Percentiles rank a stretch among this genome's conserved stretches.
Conservation (phyloP, 805 yeast genomes). For the Pachysolen tannophilus region DNA sequence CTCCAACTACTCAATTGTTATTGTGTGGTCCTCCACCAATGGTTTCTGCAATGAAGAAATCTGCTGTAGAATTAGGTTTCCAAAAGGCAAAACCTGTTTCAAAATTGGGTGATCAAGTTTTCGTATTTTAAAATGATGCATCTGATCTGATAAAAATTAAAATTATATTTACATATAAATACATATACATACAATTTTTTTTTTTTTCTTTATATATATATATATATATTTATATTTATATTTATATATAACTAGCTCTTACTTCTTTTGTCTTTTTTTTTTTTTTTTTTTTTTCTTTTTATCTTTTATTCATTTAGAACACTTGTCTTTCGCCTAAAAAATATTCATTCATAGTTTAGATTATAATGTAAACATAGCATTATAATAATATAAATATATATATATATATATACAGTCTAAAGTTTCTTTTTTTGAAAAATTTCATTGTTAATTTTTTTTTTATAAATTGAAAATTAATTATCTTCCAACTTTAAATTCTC, state of each 20-base stretch:
- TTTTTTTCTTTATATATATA: too few species aligned
- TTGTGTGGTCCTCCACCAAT: constrained; percentile 94
- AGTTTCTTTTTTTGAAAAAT: too few species aligned
- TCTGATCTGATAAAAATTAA: background rate
- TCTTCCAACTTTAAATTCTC: constrained; percentile 33
- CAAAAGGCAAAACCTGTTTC: constrained; percentile 83
- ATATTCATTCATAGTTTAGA: too few species aligned
- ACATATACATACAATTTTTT: background rate
- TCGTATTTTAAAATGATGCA: constrained; percentile 55
- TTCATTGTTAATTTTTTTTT: too few species aligned
- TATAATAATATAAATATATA: background rate
- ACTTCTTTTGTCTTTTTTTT: too few species aligned
- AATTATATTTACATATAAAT: background rate
- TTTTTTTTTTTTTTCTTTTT: too few species aligned
- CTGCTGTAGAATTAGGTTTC: constrained; percentile 66
- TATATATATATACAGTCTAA: background rate
- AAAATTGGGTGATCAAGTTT: constrained; percentile 84
- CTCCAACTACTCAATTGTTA: constrained; percentile 59
- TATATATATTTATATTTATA: too few species aligned
- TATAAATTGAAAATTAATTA: too few species aligned
- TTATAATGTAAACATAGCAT: background rate
- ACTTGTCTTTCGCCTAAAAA: too few species aligned
- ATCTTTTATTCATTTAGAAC: too few species aligned
- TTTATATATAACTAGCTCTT: too few species aligned
- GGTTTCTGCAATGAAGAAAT: constrained; percentile 79